phyloP scores from a whole-genome alignment of 306 rosid species.

The Benincasa hispida region DNA sequence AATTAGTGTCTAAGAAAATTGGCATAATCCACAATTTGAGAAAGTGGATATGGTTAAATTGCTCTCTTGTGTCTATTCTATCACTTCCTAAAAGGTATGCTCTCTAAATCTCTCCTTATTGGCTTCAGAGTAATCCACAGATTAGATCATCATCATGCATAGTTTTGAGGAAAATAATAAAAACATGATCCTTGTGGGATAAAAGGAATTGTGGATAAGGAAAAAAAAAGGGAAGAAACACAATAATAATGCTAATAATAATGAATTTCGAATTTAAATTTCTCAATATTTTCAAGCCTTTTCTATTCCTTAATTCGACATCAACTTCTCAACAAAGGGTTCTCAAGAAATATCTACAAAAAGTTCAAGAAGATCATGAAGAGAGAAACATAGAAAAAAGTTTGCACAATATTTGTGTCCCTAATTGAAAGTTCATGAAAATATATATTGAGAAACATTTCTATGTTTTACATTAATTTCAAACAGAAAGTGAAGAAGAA shows the following conservation, averaged over 20 bases:
- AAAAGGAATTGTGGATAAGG: neutral
- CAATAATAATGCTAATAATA: neutral
- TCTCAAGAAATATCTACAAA: neutral
- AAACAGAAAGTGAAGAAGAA: neutral
- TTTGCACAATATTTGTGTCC: neutral
- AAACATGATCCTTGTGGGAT: neutral
- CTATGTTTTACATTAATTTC: neutral
- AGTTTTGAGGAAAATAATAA: neutral
- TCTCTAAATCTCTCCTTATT: neutral
- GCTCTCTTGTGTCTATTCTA: neutral
- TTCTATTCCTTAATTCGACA: neutral
- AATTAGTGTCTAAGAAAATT: neutral
- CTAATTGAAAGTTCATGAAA: neutral
- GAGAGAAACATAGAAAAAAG: neutral
- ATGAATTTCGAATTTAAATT: neutral
- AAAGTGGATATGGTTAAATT: neutral
- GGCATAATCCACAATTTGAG: neutral
- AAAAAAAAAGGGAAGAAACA: neutral
- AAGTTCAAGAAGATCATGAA: neutral
- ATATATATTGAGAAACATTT: constrained; percentile 1
- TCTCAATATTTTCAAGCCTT: neutral
- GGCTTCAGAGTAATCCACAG: constrained; percentile 2
- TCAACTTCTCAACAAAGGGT: neutral
- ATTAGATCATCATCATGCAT: neutral
- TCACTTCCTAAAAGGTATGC: constrained; percentile 10